These are phyloP conservation scores for Diaporthe sp. DNA, from an alignment of 2,329 filamentous ascomycete genomes.

Conservation along the genomic window DNA sequence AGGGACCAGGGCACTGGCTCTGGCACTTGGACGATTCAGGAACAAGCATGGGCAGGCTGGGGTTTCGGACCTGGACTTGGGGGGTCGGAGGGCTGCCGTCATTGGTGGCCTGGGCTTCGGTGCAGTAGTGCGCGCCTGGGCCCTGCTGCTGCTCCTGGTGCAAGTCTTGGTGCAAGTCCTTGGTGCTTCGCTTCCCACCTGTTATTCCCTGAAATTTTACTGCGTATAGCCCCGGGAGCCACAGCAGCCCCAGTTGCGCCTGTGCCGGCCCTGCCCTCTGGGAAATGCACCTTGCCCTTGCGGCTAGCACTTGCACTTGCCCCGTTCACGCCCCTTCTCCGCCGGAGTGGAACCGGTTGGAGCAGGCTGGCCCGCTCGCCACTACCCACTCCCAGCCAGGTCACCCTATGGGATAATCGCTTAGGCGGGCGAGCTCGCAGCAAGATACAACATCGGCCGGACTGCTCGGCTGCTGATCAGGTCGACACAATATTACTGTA, in stretches of 20 bases:
- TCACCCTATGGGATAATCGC: background rate
- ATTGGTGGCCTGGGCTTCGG: conserved; percentile 33
- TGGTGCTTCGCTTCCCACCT: background rate
- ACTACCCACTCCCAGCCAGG: background rate
- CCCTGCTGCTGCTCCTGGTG: conserved; percentile 10
- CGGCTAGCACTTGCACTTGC: conserved; percentile 7
- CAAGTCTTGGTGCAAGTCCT: too few relatives aligned
- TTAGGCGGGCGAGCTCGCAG: background rate
- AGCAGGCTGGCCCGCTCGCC: conserved; percentile 7
- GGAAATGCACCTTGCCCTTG: background rate
- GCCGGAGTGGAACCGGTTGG: conserved; percentile 26
- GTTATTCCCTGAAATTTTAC: conserved; percentile 22
- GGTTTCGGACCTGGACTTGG: conserved; percentile 38
- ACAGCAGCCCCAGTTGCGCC: conserved; percentile 7
- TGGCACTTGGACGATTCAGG: conserved; percentile 36
- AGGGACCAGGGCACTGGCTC: background rate
- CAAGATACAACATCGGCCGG: conserved; percentile 25
- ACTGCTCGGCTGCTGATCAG: conserved; percentile 27
- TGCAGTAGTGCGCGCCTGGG: conserved; percentile 19
- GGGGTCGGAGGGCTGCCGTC: background rate
- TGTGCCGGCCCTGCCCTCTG: background rate
- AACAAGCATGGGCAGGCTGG: conserved; percentile 34
- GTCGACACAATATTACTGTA: background rate
- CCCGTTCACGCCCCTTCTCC: conserved; percentile 26
- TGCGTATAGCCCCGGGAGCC: background rate